Base-by-base conservation (phyloP, 495 filamentous ascomycete species). In the Annulohypoxylon moriforme region DNA sequence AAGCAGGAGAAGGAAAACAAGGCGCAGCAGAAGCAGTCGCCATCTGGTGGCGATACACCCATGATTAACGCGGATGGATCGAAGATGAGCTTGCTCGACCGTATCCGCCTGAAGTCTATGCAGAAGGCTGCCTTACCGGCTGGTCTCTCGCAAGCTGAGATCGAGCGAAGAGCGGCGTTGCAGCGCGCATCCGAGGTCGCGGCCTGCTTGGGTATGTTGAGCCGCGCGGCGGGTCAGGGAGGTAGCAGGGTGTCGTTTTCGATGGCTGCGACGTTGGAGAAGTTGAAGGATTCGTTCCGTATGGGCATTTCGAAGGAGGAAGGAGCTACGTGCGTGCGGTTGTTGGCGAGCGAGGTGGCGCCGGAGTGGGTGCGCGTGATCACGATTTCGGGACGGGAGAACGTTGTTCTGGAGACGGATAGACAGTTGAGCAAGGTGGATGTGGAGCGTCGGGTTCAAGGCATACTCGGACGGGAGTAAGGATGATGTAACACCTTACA, bases 361-460 rank as follows among this genome's bases (percentile, higher is more conserved):
- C 88, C 91, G 0, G 85, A 87, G 64, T 92, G 90, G 88, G 69
- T 91, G 38, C 75, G 81, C 33, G 72, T 91, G 0, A 81, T 91
- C 38, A 82, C 81, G 60, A 76, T 89, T 46, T 86, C 85, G 0
- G 85, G 81, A 36, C 75, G 86, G 59, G 83, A 86, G 70, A 88
- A 87, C 31, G 85, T 93, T 10, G 87, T 90, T 18, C 76, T 92
- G 1, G 84, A 84, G 70, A 78, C 76, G 56, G 81, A 74, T 2
- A 73, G 76, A 42, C 77, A 83, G 79, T 71, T 84, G 14, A 80
- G 74, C 16, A 81, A 80, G 69, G 75, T 44, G 27, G 79, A 80
- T 61, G 69, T 90, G 38, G 78, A 78, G 68, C 77, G 80, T 64
- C 79, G 81, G 33, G 83, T 88, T 13, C 75, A 64, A 72, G 68